phyloP scores from a whole-genome alignment of 177 flowering plant genomes.

The Vitis hybrid region DNA sequence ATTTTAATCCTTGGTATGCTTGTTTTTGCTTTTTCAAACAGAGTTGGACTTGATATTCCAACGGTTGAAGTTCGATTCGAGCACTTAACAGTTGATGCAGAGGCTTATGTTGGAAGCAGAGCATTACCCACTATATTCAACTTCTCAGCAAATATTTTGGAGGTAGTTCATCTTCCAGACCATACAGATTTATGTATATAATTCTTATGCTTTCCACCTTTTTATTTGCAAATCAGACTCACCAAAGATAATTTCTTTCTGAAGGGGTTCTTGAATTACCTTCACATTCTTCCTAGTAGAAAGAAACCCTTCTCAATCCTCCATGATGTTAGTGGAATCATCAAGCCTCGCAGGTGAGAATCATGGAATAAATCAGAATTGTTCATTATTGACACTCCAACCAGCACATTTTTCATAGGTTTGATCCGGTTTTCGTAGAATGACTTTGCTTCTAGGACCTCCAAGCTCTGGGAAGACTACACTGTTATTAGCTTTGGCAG shows the following conservation, averaged over 20 bases:
- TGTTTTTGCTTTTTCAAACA: slow-evolving; percentile 11
- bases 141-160: slow-evolving; percentile 40
- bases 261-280: slow-evolving; percentile 20
- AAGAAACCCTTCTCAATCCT: slow-evolving; percentile 41
- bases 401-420: not conserved
- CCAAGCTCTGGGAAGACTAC: slow-evolving; percentile 36
- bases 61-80: slow-evolving; percentile 82
- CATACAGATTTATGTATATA: not conserved
- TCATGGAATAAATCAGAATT: not conserved
- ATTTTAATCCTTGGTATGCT: no score
- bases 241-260: not conserved
- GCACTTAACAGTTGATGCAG: slow-evolving; percentile 63
- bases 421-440: slow-evolving; percentile 9
- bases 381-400: no score
- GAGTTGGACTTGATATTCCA: slow-evolving; percentile 77
- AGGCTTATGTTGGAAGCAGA: slow-evolving; percentile 69
- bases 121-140: slow-evolving; percentile 75
- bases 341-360: slow-evolving; percentile 43
- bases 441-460: slow-evolving; percentile 34
- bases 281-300: slow-evolving; percentile 32
- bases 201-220: not conserved
- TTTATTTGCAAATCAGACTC: not conserved
- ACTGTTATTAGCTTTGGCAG: slow-evolving; percentile 30
- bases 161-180: slow-evolving; percentile 25
- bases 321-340: slow-evolving; percentile 46